phyloP scores from a whole-genome alignment of 257 asterid genomes.

The Ballota nigra region DNA sequence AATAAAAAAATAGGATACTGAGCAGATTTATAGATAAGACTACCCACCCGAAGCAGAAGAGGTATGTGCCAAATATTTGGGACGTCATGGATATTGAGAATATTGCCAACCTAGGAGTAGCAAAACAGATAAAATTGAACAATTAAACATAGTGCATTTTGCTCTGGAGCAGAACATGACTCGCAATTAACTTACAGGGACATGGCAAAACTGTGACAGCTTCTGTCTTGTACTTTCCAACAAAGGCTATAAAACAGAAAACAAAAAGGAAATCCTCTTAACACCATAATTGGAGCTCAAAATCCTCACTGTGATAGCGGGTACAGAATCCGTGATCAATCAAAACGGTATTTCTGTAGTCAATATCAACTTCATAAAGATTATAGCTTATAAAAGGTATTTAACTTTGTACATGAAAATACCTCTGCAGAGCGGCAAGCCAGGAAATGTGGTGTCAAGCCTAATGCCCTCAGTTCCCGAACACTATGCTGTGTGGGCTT shows the following conservation, averaged over 20 bases:
- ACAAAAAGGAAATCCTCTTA: slow-evolving; percentile 5
- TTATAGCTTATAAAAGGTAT: slow-evolving; percentile 4
- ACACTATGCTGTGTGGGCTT: slow-evolving; percentile 98
- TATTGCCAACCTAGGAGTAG: slow-evolving; percentile 52
- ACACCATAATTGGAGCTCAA: background rate
- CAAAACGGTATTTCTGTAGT: background rate
- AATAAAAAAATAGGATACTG: background rate
- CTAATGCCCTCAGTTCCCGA: slow-evolving; percentile 88
- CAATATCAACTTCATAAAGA: background rate
- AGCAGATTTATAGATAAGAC: slow-evolving; percentile 13
- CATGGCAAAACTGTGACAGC: slow-evolving; percentile 93
- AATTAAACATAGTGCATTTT: background rate
- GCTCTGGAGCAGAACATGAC: slow-evolving; percentile 5
- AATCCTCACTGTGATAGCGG: background rate
- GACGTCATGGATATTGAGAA: slow-evolving; percentile 76
- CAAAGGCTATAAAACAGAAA: slow-evolving; percentile 63
- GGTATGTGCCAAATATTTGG: slow-evolving; percentile 96
- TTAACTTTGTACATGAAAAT: background rate
- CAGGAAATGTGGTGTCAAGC: slow-evolving; percentile 87
- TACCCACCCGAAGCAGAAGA: slow-evolving; percentile 76
- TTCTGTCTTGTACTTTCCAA: slow-evolving; percentile 75
- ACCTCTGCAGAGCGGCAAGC: slow-evolving; percentile 98
- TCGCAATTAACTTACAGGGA: slow-evolving; percentile 46
- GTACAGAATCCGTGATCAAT: background rate
- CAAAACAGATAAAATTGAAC: background rate